Evolutionary conservation across 139 green algal genomes (phyloP).

Genomic region (Volvox reticuliferus): DNA sequence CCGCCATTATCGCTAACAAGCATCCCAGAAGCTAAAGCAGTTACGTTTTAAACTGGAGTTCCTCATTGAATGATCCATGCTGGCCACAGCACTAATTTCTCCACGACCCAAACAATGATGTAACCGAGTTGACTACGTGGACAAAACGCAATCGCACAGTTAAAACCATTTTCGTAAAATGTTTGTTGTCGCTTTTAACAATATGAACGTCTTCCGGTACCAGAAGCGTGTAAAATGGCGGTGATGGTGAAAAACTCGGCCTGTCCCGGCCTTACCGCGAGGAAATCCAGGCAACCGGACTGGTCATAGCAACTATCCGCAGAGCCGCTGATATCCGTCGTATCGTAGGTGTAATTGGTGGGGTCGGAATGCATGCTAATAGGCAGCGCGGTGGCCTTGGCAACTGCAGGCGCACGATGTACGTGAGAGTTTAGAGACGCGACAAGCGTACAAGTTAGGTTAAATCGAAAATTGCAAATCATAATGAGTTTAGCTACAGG

Average conservation of each 20-base stretch:
- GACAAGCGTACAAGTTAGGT: neutral
- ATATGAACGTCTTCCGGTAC: no score
- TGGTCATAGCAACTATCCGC: slow-evolving; percentile 14
- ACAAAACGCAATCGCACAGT: no score
- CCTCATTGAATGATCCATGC: neutral
- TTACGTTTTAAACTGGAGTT: neutral
- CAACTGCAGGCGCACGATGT: neutral
- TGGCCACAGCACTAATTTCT: no score
- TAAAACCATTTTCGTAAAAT: no score
- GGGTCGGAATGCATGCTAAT: neutral
- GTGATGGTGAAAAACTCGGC: no score
- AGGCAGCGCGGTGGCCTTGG: neutral
- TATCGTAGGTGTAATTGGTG: neutral
- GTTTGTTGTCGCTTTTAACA: no score
- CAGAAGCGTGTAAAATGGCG: no score
- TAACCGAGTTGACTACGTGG: no score
- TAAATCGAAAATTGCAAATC: neutral
- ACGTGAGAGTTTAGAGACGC: neutral
- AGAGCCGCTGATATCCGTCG: neutral
- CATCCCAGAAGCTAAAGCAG: no score
- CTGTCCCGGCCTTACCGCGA: neutral
- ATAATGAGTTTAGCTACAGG: neutral
- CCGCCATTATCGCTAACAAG: neutral
- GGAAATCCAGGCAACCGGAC: slow-evolving; percentile 12
- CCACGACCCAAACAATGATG: no score